Percentiles rank a stretch among this genome's conserved stretches.
phyloP scores from a whole-genome alignment of 768 basidiomycete species.

The Serendipita sp. region DNA sequence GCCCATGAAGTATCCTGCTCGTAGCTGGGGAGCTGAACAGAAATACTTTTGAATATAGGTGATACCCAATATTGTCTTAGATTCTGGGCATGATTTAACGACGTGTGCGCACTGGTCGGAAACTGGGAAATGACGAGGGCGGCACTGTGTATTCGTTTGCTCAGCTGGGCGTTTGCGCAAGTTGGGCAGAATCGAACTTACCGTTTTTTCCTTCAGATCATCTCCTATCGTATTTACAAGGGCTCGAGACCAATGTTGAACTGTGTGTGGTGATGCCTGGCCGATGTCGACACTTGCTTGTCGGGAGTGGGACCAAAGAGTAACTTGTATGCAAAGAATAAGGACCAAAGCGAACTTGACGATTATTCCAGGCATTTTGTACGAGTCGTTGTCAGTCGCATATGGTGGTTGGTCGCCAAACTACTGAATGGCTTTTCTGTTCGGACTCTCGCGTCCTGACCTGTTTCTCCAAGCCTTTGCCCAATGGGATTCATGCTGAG shows the following conservation, averaged over 20 bases:
- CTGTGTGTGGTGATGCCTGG: neutral
- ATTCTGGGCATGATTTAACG: constrained; percentile 33
- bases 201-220: neutral
- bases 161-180: neutral
- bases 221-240: neutral
- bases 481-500: too few species aligned
- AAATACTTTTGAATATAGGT: constrained; percentile 56
- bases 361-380: constrained; percentile 1
- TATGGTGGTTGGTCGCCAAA: neutral
- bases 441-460: too few species aligned
- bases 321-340: constrained; percentile 36
- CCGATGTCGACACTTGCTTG: constrained; percentile 13
- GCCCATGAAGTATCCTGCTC: constrained; percentile 40
- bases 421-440: too few species aligned
- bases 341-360: constrained; percentile 35
- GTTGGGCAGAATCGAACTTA: neutral
- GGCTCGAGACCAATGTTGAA: constrained; percentile 4
- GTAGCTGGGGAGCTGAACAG: constrained; percentile 37
- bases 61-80: constrained; percentile 51
- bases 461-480: too few species aligned
- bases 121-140: constrained; percentile 37
- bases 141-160: constrained; percentile 31
- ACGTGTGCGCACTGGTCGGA: constrained; percentile 52
- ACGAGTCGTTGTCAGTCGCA: neutral
- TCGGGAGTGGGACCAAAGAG: constrained; percentile 43